Conservation (phyloP, 441 rosid species). For the Capsella rubella region DNA sequence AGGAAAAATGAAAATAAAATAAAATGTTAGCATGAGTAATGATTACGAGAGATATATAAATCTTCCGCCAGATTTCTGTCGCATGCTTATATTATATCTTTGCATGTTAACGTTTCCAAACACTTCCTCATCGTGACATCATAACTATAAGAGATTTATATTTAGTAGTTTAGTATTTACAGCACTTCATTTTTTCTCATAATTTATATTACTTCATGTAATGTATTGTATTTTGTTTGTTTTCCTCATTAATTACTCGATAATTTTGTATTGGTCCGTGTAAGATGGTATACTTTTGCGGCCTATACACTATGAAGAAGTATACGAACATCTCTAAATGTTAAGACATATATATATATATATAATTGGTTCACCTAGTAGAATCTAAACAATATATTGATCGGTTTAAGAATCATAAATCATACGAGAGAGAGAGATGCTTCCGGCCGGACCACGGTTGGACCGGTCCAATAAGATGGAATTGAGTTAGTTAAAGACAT, state of each 20-base stretch:
- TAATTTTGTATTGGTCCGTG: too few species aligned
- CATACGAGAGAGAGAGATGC: not conserved
- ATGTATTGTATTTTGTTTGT: not conserved
- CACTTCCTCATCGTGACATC: constrained; percentile 36
- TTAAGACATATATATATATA: too few species aligned
- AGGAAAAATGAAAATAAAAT: not conserved
- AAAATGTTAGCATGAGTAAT: constrained; percentile 40
- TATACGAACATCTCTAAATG: too few species aligned
- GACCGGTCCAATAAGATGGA: not conserved
- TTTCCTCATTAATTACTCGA: too few species aligned
- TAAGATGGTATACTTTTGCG: too few species aligned
- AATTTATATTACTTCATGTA: not conserved
- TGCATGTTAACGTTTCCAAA: constrained; percentile 25
- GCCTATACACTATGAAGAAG: too few species aligned
- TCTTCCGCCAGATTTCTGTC: constrained; percentile 25
- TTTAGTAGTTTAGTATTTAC: not conserved
- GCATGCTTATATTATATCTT: constrained; percentile 38
- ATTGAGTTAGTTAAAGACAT: not conserved
- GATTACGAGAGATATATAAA: constrained; percentile 31
- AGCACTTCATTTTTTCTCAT: not conserved
- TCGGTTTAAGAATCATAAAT: too few species aligned
- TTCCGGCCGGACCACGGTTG: not conserved
- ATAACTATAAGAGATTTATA: constrained; percentile 15
- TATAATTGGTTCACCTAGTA: too few species aligned
- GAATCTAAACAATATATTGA: too few species aligned